Percentiles rank a stretch among this genome's conserved stretches.
phyloP scores from a whole-genome alignment of 305 asterid species.

The Fraxinus baroniana region DNA sequence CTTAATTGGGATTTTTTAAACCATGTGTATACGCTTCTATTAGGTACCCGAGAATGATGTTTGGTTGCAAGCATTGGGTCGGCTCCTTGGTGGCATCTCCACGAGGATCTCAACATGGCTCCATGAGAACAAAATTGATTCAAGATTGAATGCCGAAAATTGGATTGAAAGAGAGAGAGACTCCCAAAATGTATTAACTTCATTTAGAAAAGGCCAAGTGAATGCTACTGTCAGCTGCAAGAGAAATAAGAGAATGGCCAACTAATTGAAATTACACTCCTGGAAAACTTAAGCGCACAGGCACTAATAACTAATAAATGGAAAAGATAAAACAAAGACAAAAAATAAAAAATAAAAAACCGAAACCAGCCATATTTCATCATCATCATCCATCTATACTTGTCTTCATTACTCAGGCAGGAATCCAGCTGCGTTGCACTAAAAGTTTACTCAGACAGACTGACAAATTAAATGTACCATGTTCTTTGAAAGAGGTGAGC shows the following conservation, averaged over 20 bases:
- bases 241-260: neutral
- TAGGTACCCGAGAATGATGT: neutral
- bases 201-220: neutral
- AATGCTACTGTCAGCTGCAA: neutral
- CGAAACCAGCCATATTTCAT: neutral
- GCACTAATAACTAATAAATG: neutral
- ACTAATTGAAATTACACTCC: neutral
- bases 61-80: neutral
- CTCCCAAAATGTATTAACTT: neutral
- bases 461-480: neutral
- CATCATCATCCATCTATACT: no score
- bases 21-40: neutral
- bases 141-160: neutral
- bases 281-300: neutral
- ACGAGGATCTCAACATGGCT: neutral
- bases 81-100: neutral
- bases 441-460: neutral
- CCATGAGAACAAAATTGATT: neutral
- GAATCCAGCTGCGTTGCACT: neutral
- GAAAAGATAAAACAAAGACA: no score
- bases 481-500: neutral
- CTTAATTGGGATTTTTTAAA: neutral
- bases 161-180: neutral
- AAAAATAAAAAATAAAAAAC: no score
- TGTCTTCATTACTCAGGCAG: neutral